phyloP scores from a whole-genome alignment of 129 eudicot genomes.

The Mikania micrantha region DNA sequence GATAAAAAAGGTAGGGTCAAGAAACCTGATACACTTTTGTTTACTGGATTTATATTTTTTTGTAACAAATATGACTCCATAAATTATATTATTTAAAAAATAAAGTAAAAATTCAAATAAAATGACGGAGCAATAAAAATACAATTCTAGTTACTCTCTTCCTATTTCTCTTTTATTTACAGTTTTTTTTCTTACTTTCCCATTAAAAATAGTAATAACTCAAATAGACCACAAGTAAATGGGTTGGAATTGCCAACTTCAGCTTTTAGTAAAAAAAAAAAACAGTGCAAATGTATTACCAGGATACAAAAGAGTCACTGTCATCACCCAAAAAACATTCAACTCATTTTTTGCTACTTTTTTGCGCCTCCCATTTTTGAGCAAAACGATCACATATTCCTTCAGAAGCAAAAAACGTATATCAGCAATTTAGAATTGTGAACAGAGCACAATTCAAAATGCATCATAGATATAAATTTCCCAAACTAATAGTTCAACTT shows the following conservation, averaged over 20 bases:
- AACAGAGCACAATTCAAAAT: not conserved
- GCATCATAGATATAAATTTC: not conserved
- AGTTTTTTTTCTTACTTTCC: not conserved
- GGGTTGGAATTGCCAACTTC: not conserved
- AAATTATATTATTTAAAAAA: not conserved
- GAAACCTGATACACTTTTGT: not conserved
- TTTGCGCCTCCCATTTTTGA: conserved; percentile 82
- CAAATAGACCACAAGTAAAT: not conserved
- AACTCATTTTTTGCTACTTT: conserved; percentile 86
- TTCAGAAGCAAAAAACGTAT: conserved; percentile 34
- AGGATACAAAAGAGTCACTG: conserved; percentile 70
- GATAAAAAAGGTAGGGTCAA: not conserved
- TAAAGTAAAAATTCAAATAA: not conserved
- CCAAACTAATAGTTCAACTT: not conserved
- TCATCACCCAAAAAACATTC: conserved; percentile 96
- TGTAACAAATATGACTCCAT: not conserved
- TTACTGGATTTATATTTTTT: not conserved
- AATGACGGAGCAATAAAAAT: not conserved
- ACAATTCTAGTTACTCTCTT: not conserved
- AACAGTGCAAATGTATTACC: conserved; percentile 39
- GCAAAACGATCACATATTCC: conserved; percentile 95
- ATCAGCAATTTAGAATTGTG: not conserved
- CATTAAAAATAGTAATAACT: not conserved
- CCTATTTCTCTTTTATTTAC: not conserved
- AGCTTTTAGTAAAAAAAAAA: conserved; percentile 5